phyloP scores from a whole-genome alignment of 1,284 basidiomycete species.

The Coniferiporia sulphurascens region DNA sequence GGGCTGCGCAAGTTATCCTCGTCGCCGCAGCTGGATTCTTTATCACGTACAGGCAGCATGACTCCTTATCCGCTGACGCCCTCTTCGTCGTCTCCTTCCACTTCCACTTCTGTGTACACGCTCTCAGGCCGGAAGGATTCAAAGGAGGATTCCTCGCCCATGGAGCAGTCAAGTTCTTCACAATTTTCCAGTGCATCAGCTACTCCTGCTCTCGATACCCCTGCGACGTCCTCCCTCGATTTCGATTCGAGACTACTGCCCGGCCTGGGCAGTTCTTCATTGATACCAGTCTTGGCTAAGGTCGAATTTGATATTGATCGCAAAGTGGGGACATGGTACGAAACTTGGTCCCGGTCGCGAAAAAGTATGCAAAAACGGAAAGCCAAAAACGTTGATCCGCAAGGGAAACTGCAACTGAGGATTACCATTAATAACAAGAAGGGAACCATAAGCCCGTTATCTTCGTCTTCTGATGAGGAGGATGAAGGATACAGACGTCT shows the following conservation, averaged over 20 bases:
- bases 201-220: constrained; percentile 54
- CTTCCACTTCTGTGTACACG: neutral
- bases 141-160: neutral
- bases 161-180: constrained; percentile 9
- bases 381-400: constrained; percentile 23
- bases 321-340: constrained; percentile 69
- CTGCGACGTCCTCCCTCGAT: constrained; percentile 40
- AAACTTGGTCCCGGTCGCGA: constrained; percentile 67
- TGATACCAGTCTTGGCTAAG: constrained; percentile 80
- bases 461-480: constrained; percentile 12
- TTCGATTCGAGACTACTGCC: constrained; percentile 55
- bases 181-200: constrained; percentile 32
- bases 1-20: constrained; percentile 12
- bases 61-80: constrained; percentile 41
- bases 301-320: constrained; percentile 85
- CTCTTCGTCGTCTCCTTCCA: constrained; percentile 34
- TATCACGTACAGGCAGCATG: constrained; percentile 20
- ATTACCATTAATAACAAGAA: constrained; percentile 16
- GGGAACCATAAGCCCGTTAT: constrained; percentile 6
- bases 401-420: constrained; percentile 18
- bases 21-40: constrained; percentile 30
- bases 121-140: neutral
- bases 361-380: constrained; percentile 25
- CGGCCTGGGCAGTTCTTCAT: constrained; percentile 54
- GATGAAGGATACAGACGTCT: constrained; percentile 33